Percentiles rank a stretch among this genome's conserved stretches.
Evolutionary conservation across 352 stramenopile species (phyloP).

Genomic region (Pythium apleroticum): DNA sequence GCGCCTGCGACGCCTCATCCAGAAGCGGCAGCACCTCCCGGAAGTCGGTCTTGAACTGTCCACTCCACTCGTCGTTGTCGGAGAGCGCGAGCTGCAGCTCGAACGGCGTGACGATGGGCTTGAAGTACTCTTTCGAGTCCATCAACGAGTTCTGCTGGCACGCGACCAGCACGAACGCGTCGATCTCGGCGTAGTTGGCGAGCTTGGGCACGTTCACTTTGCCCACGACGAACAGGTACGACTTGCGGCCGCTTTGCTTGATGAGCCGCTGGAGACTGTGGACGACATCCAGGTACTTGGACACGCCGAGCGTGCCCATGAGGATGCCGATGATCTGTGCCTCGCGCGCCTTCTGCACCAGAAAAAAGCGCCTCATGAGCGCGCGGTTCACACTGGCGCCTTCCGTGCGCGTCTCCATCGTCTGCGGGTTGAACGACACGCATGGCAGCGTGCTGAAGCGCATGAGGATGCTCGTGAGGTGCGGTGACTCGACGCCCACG

Average conservation of each 20-base stretch:
- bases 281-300: constrained; percentile 92
- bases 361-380: constrained; percentile 66
- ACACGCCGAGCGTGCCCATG: constrained; percentile 93
- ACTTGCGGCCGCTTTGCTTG: constrained; percentile 89
- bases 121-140: constrained; percentile 91
- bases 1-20: constrained; percentile 34
- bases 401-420: constrained; percentile 46
- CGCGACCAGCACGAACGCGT: constrained; percentile 96
- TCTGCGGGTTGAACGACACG: constrained; percentile 70
- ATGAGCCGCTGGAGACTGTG: constrained; percentile 87
- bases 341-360: constrained; percentile 93
- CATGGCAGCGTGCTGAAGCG: constrained; percentile 68
- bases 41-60: constrained; percentile 84
- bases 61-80: constrained; percentile 84
- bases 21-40: constrained; percentile 70
- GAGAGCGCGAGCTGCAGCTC: constrained; percentile 95
- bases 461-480: constrained; percentile 84
- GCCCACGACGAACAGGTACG: constrained; percentile 96
- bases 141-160: constrained; percentile 95
- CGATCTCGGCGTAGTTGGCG: constrained; percentile 97
- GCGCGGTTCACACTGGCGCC: constrained; percentile 64
- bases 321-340: constrained; percentile 96
- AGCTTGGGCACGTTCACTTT: constrained; percentile 98
- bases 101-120: constrained; percentile 92
- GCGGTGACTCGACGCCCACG: constrained; percentile 69